Conservation (phyloP, 2,329 filamentous ascomycete species). For the Botrytis elliptica region DNA sequence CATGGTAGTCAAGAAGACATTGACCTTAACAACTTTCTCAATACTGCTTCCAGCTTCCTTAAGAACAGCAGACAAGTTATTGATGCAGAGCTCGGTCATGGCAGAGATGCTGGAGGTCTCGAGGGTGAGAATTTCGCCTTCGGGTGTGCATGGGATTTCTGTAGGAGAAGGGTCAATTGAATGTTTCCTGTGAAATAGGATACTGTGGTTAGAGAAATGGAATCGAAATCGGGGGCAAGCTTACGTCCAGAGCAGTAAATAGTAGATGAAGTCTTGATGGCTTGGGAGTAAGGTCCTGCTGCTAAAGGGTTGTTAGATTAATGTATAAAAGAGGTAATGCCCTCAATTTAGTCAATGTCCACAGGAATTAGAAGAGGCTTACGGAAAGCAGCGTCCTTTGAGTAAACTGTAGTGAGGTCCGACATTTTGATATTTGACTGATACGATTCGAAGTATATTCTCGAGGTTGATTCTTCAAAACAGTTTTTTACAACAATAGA, state of each 20-base stretch:
- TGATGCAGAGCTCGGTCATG: conserved; percentile 64
- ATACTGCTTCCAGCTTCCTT: conserved; percentile 78
- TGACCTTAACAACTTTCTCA: conserved; percentile 84
- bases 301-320: conserved; percentile 15
- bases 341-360: not conserved
- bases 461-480: not conserved
- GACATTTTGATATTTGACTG: conserved; percentile 32
- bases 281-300: conserved; percentile 22
- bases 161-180: conserved; percentile 50
- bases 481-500: not conserved
- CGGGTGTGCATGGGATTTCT: conserved; percentile 43
- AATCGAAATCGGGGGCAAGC: not conserved
- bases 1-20: conserved; percentile 74
- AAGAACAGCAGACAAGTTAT: conserved; percentile 84
- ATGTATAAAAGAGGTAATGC: not conserved
- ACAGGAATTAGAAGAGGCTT: conserved; percentile 24
- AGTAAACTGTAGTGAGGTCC: conserved; percentile 38
- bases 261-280: conserved; percentile 60
- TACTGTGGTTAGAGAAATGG: conserved; percentile 2
- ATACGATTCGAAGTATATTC: not conserved
- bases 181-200: conserved; percentile 56
- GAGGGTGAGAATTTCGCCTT: conserved; percentile 38
- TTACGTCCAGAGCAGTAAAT: conserved; percentile 62
- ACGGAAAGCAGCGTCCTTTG: conserved; percentile 40
- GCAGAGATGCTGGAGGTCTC: conserved; percentile 62